Evolutionary conservation across 2,329 filamentous ascomycete genomes (phyloP).

Genomic region (Aspergillus terreus): DNA sequence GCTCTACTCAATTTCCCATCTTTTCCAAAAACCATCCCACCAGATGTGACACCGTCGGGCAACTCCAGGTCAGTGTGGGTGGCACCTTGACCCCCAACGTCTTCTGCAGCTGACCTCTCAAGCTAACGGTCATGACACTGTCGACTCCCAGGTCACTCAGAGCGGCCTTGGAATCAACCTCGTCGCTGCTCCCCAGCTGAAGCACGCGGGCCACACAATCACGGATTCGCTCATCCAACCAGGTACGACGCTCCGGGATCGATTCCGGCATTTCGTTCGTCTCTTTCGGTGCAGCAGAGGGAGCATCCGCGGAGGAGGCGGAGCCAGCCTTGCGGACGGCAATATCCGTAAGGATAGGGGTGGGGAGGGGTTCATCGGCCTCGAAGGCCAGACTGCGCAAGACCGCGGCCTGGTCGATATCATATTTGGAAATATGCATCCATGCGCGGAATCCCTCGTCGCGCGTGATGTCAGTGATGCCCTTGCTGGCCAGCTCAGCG

Average conservation of each 20-base stretch:
- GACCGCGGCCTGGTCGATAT: conserved; percentile 40
- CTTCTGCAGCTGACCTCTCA: conserved; percentile 35
- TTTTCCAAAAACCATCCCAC: conserved; percentile 33
- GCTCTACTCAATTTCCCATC: conserved; percentile 3
- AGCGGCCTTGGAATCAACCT: conserved; percentile 30
- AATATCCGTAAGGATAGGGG: conserved; percentile 12
- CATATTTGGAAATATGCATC: conserved; percentile 32
- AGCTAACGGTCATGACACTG: conserved; percentile 37
- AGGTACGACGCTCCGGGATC: conserved; percentile 26
- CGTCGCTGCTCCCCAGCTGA: conserved; percentile 28
- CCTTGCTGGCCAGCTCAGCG: conserved; percentile 40
- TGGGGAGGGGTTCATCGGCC: conserved; percentile 24
- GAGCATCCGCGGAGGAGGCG: conserved; percentile 5
- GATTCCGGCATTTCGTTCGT: conserved; percentile 2
- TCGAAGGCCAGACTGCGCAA: conserved; percentile 30
- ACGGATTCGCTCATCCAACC: conserved; percentile 29
- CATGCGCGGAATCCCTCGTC: conserved; percentile 45
- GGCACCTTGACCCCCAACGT: conserved; percentile 34
- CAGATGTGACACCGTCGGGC: conserved; percentile 38
- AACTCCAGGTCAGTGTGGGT: conserved; percentile 40
- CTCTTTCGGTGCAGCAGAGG: neutral
- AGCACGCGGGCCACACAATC: conserved; percentile 33
- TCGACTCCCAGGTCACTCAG: conserved; percentile 40
- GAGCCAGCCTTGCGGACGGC: conserved; percentile 2
- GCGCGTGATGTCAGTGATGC: conserved; percentile 40